Evolutionary conservation across 140 eudicot species (phyloP).

Genomic region (Senecio squalidus): DNA sequence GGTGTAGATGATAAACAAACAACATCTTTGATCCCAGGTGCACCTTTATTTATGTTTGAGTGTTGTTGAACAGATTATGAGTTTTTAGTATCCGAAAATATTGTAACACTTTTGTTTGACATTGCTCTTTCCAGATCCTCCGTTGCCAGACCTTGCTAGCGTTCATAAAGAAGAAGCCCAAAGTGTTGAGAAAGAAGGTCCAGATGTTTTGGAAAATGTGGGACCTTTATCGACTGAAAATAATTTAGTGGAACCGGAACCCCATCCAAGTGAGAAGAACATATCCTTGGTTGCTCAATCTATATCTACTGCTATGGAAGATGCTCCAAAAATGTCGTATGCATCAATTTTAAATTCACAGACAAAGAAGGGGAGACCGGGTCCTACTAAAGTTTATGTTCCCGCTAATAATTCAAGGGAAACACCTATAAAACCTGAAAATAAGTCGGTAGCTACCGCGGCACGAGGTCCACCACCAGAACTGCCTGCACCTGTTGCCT

Average conservation of each 20-base stretch:
- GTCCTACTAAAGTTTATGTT: conserved; percentile 54
- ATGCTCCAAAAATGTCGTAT: conserved; percentile 68
- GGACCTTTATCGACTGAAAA: conserved; percentile 21
- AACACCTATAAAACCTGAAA: conserved; percentile 31
- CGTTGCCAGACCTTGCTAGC: conserved; percentile 27
- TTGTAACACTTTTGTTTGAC: conserved; percentile 4
- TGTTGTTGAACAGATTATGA: background rate
- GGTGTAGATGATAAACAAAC: conserved; percentile 34
- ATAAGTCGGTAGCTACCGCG: conserved; percentile 25
- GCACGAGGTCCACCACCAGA: conserved; percentile 39
- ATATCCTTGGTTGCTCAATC: conserved; percentile 30
- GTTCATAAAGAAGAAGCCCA: conserved; percentile 35
- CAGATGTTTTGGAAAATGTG: conserved; percentile 26
- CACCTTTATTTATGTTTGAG: conserved; percentile 23
- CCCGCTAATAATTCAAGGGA: conserved; percentile 38
- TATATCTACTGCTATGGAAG: conserved; percentile 37
- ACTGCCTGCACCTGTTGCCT: conserved; percentile 22
- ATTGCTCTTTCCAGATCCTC: conserved; percentile 41
- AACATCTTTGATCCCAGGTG: conserved; percentile 27
- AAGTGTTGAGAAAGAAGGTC: conserved; percentile 25
- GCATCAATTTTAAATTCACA: conserved; percentile 78
- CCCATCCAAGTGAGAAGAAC: conserved; percentile 35
- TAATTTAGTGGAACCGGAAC: conserved; percentile 30
- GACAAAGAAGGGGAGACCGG: conserved; percentile 37
- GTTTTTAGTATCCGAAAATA: background rate